Base-by-base conservation (phyloP, 2,329 filamentous ascomycete genomes). In the Penicillium oxalicum region DNA sequence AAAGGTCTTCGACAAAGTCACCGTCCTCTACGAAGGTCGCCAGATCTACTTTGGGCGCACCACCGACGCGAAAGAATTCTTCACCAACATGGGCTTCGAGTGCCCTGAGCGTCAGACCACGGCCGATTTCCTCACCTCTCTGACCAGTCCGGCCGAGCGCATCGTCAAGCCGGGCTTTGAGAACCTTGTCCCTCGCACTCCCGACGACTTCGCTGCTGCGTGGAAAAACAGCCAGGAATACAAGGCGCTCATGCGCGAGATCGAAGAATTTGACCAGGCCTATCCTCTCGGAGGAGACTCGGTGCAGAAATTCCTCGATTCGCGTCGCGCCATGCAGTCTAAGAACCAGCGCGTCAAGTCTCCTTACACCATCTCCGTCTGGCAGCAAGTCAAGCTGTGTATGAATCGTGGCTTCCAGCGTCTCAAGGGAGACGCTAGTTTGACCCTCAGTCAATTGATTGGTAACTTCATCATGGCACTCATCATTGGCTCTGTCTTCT, bases 401-500 rank as follows among this genome's bases (percentile, higher is more conserved):
- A 73, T 95, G 42, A 83, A 83, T 75, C 85, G 91, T 63, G 89
- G 88, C 9, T 93, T 85, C 73, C 80, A 82, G 61, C 82, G 91
- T 45, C 75, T 95, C 6, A 77, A 75, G 47, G 87, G 86, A 45
- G 91, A 96, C 63, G 84, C 87, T 18, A 86, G 80, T 61, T 73
- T 93, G 58, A 88, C 86, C 0, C 57, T 91, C 24, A 82, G 81
- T 33, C 77, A 82, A 50, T 75, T 82, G 13, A 66, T 74, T 47
- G 86, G 83, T 56, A 94, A 95, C 69, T 79, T 83, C 40, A 70
- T 81, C 57, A 86, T 91, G 80, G 78, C 86, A 48, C 75, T 95
- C 54, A 86, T 95, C 63, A 81, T 95, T 51, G 76, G 85, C 45
- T 86, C 83, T 55, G 84, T 95, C 57, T 95, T 93, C 70, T 95